These are phyloP conservation scores for Nemania diffusa DNA, from an alignment of 2,329 filamentous ascomycete species.

Conservation along the genomic window DNA sequence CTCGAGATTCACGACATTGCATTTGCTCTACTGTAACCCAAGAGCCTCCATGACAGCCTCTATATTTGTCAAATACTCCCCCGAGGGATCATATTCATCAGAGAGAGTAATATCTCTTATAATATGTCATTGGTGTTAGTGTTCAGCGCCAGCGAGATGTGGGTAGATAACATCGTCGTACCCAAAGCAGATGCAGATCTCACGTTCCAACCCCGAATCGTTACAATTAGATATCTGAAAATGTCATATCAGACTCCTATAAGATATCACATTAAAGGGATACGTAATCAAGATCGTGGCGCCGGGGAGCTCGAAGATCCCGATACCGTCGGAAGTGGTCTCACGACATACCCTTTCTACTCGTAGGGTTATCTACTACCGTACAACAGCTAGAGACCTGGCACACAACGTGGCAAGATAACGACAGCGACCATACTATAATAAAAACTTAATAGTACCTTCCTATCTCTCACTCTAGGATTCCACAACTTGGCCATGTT, in stretches of 20 bases:
- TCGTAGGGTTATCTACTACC: no score
- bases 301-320: background rate
- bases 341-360: background rate
- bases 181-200: background rate
- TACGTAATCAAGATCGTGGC: background rate
- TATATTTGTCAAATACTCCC: slow-evolving; percentile 7
- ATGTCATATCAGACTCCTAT: background rate
- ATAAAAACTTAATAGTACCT: background rate
- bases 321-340: background rate
- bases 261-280: background rate
- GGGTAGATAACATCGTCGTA: background rate
- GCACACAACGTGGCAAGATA: background rate
- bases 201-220: background rate
- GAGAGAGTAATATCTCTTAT: background rate
- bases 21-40: background rate
- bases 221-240: background rate
- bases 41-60: background rate
- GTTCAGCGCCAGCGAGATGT: background rate
- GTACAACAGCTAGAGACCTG: background rate
- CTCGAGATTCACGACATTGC: background rate
- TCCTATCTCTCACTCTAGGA: background rate
- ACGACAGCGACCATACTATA: background rate
- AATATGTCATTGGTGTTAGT: background rate
- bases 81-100: background rate
- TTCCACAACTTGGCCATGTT: background rate